These are phyloP conservation scores for Canavalia ensiformis DNA, from an alignment of 306 rosid species.

Conservation along the genomic window DNA sequence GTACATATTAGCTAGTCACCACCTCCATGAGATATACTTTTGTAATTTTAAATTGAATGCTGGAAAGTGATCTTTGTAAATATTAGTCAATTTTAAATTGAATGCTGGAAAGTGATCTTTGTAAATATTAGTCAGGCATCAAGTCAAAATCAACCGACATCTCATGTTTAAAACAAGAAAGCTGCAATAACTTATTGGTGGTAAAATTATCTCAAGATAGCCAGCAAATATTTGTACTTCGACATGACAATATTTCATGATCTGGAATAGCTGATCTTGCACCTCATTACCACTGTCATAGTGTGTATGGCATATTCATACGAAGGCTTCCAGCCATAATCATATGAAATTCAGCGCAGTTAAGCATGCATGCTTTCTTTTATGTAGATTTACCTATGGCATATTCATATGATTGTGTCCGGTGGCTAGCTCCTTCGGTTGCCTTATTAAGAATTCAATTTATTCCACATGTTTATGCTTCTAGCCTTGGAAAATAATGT, in stretches of 20 bases:
- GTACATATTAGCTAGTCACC: conserved; percentile 11
- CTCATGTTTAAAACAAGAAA: not conserved
- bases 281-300: not conserved
- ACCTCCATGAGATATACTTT: not conserved
- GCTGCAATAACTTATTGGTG: not conserved
- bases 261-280: not conserved
- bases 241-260: not conserved
- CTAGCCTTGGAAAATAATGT: conserved; percentile 18
- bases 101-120: not conserved
- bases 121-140: not conserved
- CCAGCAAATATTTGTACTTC: not conserved
- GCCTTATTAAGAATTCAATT: conserved; percentile 10
- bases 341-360: not conserved
- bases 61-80: not conserved
- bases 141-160: not conserved
- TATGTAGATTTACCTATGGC: not conserved
- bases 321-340: no score
- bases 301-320: no score
- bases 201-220: not conserved
- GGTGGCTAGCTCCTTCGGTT: conserved; percentile 16
- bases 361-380: not conserved
- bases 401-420: conserved; percentile 11
- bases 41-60: not conserved
- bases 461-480: conserved; percentile 14
- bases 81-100: not conserved